Evolutionary conservation across 2,329 filamentous ascomycete genomes (phyloP), one percentile per base, ranked within the genome.

Genomic region (Scleromitrula shiraiana): DNA sequence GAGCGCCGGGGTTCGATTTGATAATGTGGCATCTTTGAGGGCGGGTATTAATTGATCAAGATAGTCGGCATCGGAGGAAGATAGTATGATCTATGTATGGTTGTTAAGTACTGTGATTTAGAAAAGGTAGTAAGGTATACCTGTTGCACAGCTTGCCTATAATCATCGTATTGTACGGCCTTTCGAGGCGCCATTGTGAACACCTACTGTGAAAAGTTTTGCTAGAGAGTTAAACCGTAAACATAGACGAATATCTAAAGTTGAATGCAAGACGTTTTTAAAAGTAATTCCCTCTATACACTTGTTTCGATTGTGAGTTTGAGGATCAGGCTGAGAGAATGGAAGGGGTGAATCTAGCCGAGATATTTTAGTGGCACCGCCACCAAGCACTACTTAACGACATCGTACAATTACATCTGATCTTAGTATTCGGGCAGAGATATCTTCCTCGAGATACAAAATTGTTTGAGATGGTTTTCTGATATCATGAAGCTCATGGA

Each of bases 41-140:
- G 94, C 86, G 8, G 90, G 91, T 40, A 97, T 95, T 42, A 98
- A 72, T 63, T 96, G 91, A 65, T 97, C 93, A 54, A 98, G 81
- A 62, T 96, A 97, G 61, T 98, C 93, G 41, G 84, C 78, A 62
- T 97, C 91, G 19, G 90, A 89, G 10, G 89, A 85, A 2, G 91
- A 89, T 59, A 95, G 80, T 53, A 96, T 90, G 57, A 97, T 94
- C 88, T 98, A 23, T 41, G 27, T 17, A 8, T 15, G 14, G 6
- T 15, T 8, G 29, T 49, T 23, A 49, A 23, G 23, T 26, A 29
- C n/a, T n/a, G 19, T 19, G 44, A 23, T 7, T 42, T 35, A 15
- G 15, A 44, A 8, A 41, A 22, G 29, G 12, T n/a, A 6, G 32
- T 14, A 43, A 5, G 27, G 35, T 27, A 15, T 59, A 60, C 61